Percentiles rank a stretch among this genome's conserved stretches.
These are phyloP conservation scores for Besnoitia besnoiti DNA, from an alignment of 169 alveolate genomes.

Conservation along the genomic window DNA sequence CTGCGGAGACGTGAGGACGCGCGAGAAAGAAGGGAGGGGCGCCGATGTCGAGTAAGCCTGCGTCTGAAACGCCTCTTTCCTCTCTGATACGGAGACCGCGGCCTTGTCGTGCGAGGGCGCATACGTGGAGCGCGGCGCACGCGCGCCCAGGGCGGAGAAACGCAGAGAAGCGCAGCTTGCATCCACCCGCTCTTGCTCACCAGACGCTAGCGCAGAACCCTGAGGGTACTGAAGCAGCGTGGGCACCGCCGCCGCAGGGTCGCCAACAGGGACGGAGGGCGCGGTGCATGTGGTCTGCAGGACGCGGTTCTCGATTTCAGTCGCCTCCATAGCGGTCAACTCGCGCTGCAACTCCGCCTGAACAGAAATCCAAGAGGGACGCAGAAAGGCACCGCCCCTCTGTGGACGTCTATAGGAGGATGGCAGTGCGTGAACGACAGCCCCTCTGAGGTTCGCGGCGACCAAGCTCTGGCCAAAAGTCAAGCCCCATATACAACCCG, in stretches of 20 bases:
- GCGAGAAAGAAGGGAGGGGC: neutral
- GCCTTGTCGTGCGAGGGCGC: neutral
- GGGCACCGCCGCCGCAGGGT: neutral
- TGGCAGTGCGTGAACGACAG: no score
- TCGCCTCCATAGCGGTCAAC: constrained; percentile 14
- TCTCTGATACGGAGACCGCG: neutral
- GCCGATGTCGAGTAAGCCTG: neutral
- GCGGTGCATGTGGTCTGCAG: neutral
- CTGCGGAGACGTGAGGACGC: neutral
- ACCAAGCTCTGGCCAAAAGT: no score
- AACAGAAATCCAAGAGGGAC: neutral
- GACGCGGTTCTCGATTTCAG: constrained; percentile 13
- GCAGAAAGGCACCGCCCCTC: no score
- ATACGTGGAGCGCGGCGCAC: neutral
- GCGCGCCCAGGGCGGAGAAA: neutral
- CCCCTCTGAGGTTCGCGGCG: no score
- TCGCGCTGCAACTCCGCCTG: constrained; percentile 42
- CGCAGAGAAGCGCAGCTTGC: neutral
- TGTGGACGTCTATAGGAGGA: no score
- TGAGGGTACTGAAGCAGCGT: neutral
- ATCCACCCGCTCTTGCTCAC: neutral
- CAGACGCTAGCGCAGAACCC: neutral
- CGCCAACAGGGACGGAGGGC: constrained; percentile 32
- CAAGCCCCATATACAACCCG: no score
- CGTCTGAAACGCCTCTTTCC: no score